Percentiles rank a stretch among this genome's conserved stretches.
Conservation (phyloP, 1,284 basidiomycete genomes). For the Boletus holoroseus region DNA sequence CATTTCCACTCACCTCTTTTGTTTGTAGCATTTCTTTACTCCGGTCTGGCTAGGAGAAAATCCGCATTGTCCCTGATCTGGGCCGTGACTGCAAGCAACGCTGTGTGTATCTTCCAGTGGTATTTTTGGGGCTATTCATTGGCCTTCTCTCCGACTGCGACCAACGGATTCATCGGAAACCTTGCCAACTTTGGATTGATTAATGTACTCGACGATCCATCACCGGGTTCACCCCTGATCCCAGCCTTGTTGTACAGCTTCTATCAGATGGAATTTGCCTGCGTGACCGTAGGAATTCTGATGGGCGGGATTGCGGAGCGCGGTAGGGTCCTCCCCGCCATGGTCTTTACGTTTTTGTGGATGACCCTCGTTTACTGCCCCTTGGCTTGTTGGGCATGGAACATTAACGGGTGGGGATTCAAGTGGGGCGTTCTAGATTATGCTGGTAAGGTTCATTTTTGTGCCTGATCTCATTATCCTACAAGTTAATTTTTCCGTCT, state of each 20-base stretch:
- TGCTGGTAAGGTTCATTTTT: constrained; percentile 43
- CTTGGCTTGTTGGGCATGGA: constrained; percentile 76
- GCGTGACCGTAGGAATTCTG: constrained; percentile 70
- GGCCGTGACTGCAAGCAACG: constrained; percentile 66
- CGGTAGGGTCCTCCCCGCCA: constrained; percentile 80
- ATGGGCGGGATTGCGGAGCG: constrained; percentile 86
- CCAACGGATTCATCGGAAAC: constrained; percentile 77
- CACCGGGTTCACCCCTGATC: constrained; percentile 68
- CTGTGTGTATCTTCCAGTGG: constrained; percentile 87
- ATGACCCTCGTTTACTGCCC: constrained; percentile 81
- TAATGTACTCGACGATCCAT: constrained; percentile 70
- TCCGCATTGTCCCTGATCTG: constrained; percentile 65
- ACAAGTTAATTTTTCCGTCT: background rate
- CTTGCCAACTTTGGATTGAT: constrained; percentile 65
- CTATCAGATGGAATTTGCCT: constrained; percentile 87
- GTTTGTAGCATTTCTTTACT: constrained; percentile 73
- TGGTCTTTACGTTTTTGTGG: constrained; percentile 87
- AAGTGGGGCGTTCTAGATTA: constrained; percentile 90
- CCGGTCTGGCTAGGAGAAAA: constrained; percentile 76
- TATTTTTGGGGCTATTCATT: constrained; percentile 83
- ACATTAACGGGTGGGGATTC: constrained; percentile 77
- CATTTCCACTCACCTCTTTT: constrained; percentile 5
- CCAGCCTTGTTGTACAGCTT: constrained; percentile 76
- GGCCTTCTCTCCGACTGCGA: constrained; percentile 72
- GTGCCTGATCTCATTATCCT: constrained; percentile 3